Evolutionary conservation across 306 rosid genomes (phyloP).

Genomic region (Mucuna pruriens): DNA sequence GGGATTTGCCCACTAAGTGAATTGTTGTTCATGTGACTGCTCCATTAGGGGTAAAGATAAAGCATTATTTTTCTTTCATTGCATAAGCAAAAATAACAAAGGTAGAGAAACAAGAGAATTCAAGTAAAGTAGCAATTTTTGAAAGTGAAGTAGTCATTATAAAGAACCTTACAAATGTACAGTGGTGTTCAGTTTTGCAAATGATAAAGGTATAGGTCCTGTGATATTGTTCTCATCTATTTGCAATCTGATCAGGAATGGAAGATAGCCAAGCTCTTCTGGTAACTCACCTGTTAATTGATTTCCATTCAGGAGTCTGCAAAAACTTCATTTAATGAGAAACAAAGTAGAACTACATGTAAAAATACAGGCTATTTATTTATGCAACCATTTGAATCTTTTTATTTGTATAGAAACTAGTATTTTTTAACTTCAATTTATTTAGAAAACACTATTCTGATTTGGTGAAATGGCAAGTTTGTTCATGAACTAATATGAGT

Average conservation of each 20-base stretch:
- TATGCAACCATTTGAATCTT: not conserved
- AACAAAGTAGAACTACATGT: not conserved
- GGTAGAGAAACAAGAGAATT: too few species aligned
- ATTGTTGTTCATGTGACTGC: conserved; percentile 73
- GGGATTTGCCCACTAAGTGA: conserved; percentile 63
- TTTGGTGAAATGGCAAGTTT: not conserved
- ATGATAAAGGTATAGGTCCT: conserved; percentile 73
- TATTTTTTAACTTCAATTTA: not conserved
- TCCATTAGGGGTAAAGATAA: not conserved
- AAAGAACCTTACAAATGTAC: conserved; percentile 73
- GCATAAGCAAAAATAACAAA: not conserved
- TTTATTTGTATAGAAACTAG: not conserved
- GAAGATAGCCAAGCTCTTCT: conserved; percentile 76
- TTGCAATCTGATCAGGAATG: conserved; percentile 60
- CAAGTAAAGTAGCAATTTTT: not conserved
- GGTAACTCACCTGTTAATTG: conserved; percentile 68
- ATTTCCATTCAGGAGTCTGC: conserved; percentile 87
- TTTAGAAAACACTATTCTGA: conserved; percentile 7
- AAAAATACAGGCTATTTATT: not conserved
- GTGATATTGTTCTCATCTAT: conserved; percentile 71
- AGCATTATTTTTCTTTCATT: conserved; percentile 9
- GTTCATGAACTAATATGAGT: not conserved
- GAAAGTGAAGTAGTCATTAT: not conserved
- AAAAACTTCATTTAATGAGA: conserved; percentile 29
- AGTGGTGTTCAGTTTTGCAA: conserved; percentile 57